phyloP scores from a whole-genome alignment of 192 early-diverging fungal species.

The Lobulomyces angularis region DNA sequence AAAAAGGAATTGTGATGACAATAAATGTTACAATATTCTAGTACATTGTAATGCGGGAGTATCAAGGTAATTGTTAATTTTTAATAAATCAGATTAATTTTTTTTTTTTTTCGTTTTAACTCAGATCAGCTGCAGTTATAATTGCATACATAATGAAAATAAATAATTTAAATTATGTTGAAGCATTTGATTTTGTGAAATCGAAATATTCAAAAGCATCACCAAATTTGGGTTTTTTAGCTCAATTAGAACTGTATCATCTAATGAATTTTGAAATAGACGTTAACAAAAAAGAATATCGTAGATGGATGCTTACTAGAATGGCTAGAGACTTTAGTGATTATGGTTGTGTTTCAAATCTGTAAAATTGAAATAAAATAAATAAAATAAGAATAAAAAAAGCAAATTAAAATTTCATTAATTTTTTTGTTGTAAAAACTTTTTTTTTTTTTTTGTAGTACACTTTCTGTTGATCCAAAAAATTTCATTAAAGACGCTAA shows the following conservation, averaged over 20 bases:
- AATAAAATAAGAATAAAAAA: conserved; percentile 11
- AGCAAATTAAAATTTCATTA: conserved; percentile 4
- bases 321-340: conserved; percentile 55
- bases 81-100: background rate
- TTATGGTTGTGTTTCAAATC: too few relatives aligned
- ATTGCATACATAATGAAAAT: conserved; percentile 58
- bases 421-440: background rate
- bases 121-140: conserved; percentile 50
- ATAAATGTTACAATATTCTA: conserved; percentile 37
- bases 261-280: conserved; percentile 47
- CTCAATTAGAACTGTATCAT: conserved; percentile 48
- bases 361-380: too few relatives aligned
- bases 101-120: conserved; percentile 43
- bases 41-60: conserved; percentile 42
- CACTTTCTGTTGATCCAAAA: conserved; percentile 16
- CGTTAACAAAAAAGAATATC: conserved; percentile 36
- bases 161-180: conserved; percentile 20
- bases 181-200: conserved; percentile 33
- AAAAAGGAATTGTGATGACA: too few relatives aligned
- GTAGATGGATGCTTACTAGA: conserved; percentile 48
- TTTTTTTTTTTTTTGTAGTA: conserved; percentile 2
- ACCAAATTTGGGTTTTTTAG: conserved; percentile 55
- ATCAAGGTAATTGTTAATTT: conserved; percentile 1
- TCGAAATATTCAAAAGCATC: conserved; percentile 23
- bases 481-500: conserved; percentile 41